phyloP scores from a whole-genome alignment of 2,329 filamentous ascomycete species.

The Nemania sp. region DNA sequence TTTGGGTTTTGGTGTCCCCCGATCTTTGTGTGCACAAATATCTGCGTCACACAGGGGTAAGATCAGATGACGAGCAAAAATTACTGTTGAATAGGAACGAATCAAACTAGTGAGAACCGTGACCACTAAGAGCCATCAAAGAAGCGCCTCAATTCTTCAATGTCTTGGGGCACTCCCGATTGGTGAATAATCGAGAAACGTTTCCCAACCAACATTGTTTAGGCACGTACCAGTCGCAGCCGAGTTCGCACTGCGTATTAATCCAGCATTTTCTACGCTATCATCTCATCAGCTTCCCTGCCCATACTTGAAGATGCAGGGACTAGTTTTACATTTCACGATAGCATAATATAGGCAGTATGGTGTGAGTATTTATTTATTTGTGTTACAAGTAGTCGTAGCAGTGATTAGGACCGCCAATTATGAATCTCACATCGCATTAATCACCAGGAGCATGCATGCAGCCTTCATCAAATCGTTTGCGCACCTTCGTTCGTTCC shows the following conservation, averaged over 20 bases:
- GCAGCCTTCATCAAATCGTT: constrained; percentile 2
- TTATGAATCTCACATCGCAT: constrained; percentile 10
- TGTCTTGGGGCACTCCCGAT: constrained; percentile 29
- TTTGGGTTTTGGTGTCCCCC: background rate
- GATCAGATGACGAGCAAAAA: constrained; percentile 30
- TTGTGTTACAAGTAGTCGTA: constrained; percentile 28
- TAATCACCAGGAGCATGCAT: constrained; percentile 5
- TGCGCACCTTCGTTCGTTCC: background rate
- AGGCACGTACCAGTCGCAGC: constrained; percentile 11
- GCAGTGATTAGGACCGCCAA: constrained; percentile 23
- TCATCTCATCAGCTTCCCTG: background rate
- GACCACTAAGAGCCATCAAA: constrained; percentile 12
- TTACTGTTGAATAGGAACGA: too few species aligned
- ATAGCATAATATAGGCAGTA: background rate
- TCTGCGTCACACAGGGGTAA: background rate
- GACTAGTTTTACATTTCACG: constrained; percentile 10
- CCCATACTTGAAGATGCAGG: background rate
- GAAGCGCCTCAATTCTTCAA: constrained; percentile 25
- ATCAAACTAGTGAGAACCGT: background rate
- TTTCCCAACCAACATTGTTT: constrained; percentile 6
- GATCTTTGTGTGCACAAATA: background rate
- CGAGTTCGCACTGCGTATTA: constrained; percentile 24
- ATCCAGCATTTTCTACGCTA: background rate
- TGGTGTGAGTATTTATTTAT: constrained; percentile 28
- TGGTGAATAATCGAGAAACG: constrained; percentile 4